Conservation (phyloP, 495 filamentous ascomycete species). For the Lophiostoma macrostomum region DNA sequence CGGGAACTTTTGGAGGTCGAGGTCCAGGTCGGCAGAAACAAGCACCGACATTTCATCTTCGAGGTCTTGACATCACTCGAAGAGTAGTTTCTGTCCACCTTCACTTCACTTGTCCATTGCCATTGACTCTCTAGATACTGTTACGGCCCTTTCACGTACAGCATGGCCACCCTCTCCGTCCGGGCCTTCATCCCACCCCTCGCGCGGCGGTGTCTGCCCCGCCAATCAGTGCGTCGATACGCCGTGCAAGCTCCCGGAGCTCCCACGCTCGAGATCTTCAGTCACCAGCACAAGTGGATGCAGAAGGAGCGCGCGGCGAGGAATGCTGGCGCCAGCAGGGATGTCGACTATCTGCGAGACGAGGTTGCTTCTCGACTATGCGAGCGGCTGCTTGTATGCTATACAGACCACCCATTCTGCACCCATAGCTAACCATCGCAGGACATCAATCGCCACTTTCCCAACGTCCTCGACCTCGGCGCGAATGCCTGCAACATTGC, state of each 20-base stretch:
- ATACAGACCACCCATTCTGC: background rate
- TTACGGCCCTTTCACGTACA: background rate
- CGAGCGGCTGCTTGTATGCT: constrained; percentile 74
- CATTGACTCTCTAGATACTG: background rate
- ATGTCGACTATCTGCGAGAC: constrained; percentile 87
- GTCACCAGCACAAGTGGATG: constrained; percentile 75
- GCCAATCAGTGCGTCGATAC: constrained; percentile 51
- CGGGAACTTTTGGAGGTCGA: background rate
- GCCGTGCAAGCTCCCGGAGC: constrained; percentile 72
- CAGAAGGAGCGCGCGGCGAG: constrained; percentile 83
- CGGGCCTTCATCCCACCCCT: constrained; percentile 28
- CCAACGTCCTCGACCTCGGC: constrained; percentile 84
- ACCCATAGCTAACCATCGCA: constrained; percentile 37
- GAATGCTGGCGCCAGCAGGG: constrained; percentile 66
- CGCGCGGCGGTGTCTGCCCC: constrained; percentile 15
- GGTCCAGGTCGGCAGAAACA: constrained; percentile 13
- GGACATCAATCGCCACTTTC: constrained; percentile 89
- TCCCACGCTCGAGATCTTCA: constrained; percentile 86
- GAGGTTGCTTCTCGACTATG: constrained; percentile 83
- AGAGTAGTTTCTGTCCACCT: background rate
- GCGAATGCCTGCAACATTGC: constrained; percentile 96
- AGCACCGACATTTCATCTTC: constrained; percentile 1
- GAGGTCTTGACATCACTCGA: constrained; percentile 20
- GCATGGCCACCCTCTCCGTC: constrained; percentile 23
- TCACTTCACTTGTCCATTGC: background rate